A percentile compares a stretch with the other conserved stretches of the same genome.
phyloP scores from a whole-genome alignment of 345 rosid genomes.

The Garcia nutans region DNA sequence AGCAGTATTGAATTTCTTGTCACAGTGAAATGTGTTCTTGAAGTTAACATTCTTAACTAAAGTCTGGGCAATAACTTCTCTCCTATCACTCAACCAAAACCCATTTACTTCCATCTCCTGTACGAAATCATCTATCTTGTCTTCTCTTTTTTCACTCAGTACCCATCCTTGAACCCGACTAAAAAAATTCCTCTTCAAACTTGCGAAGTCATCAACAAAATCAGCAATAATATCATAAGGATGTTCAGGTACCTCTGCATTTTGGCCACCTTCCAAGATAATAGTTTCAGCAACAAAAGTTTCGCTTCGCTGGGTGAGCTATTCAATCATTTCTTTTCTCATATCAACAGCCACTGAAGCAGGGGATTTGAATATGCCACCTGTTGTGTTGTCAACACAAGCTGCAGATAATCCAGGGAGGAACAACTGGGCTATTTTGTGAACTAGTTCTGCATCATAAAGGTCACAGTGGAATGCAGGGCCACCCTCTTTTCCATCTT shows the following conservation, averaged over 20 bases:
- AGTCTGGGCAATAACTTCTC: conserved; percentile 55
- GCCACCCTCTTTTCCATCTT: conserved; percentile 50
- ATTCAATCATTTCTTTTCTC: conserved; percentile 70
- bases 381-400: conserved; percentile 81
- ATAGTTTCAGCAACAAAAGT: conserved; percentile 69
- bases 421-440: conserved; percentile 55
- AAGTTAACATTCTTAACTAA: conserved; percentile 77
- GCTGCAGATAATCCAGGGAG: conserved; percentile 80
- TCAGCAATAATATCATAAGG: conserved; percentile 68
- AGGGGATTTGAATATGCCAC: conserved; percentile 68
- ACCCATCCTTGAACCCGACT: conserved; percentile 87
- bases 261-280: conserved; percentile 48
- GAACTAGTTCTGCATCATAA: conserved; percentile 60
- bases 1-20: conserved; percentile 50
- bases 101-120: conserved; percentile 84
- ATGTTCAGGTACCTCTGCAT: conserved; percentile 54
- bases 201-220: conserved; percentile 70
- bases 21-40: conserved; percentile 61
- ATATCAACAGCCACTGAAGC: conserved; percentile 74
- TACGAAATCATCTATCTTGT: conserved; percentile 74
- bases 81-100: conserved; percentile 65
- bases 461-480: conserved; percentile 61
- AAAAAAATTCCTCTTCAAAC: conserved; percentile 63
- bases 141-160: conserved; percentile 82
- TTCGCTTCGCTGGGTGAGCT: conserved; percentile 68